Base-by-base conservation (phyloP, 1,284 basidiomycete species). In the Moesziomyces sp. region DNA sequence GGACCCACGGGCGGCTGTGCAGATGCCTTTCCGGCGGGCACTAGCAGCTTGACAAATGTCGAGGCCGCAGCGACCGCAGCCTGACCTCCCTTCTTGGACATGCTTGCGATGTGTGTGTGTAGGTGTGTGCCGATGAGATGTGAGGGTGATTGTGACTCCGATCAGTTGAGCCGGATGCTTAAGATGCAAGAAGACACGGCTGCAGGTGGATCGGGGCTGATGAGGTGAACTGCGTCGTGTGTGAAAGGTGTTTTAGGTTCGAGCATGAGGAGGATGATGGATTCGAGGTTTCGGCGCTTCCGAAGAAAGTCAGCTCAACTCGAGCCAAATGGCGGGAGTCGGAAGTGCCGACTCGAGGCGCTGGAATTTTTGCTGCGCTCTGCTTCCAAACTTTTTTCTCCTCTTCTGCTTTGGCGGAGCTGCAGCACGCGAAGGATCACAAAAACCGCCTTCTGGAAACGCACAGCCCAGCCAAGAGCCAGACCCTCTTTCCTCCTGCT, bases 1-100 rank as follows among this genome's bases (percentile, higher is more conserved):
- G 97, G 96, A 78, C 96, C 97, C 54, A 99, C 92, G 19, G 96
- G 96, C 49, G 96, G 96, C 58, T 94, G 93, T 21, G 96, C 95
- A 24, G 94, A 91, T 38, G 96, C 96, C 85, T 97, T 97, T 45
- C 94, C 95, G 38, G 96, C 96, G 52, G 91, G 90, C 55, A 98
- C 91, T 52, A 97, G 87, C 54, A 98, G 88, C 81, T 94, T 84
- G 68, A 84, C 82, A 23, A 80, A 50, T 11, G 70, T 55, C 8
- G 78, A 76, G 14, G 64, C 78, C 30, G 67, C 67, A 43, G 67
- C 62, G 3, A 56, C 59, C 2, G 75, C 76, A 42, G 74, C 72
- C 43, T 67, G 72, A 42, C 73, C 81, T 56, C 78, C 80, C 54
- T 79, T 79, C 58, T 80, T 82, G 40, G 80, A 83, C 82, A 82